Base-by-base conservation (phyloP, 2,329 filamentous ascomycete genomes). In the Blastomyces percursus region DNA sequence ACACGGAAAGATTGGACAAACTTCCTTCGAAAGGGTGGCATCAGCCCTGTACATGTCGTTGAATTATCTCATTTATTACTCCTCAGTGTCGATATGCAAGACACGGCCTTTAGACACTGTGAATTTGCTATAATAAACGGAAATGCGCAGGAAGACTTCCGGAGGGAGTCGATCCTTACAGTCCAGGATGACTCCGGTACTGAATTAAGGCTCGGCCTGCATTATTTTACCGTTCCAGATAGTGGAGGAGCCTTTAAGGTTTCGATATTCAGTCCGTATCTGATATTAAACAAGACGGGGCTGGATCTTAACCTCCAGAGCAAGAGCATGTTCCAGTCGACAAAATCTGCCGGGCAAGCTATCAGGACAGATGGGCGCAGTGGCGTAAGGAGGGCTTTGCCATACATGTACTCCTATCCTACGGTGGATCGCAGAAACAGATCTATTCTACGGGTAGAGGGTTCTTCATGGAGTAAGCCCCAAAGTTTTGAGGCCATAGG, bases 1-100 rank as follows among this genome's bases (percentile, higher is more conserved):
- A 96, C 92, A 0, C 95, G 93, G 80, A 96, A 95, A 73, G 94
- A 99, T 73, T 99, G 94, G 94, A 95, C 91, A 4, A 99, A 99
- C 74, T 99, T 99, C 77, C 79, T 99, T 56, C 86, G 94, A 63
- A 97, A 96, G 75, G 94, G 95, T 32, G 95, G 95, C 16, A 88
- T 97, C 62, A 99, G 94, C 73, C 95, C 95, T 0, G 92, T 99
- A 0, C 94, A 99, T 72, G 92, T 97, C 11, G 93, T 97, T 21
- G 93, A 99, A 75, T 81, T 99, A 24, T 96, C 93, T 0, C 95
- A 97, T 75, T 81, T 99, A 9, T 81, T 99, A 2, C 81, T 99
- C 38, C 83, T 99, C 69, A 97, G 93, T 70, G 84, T 99, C 66
- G 92, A 97, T 70, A 90, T 99, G 86, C 91, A 99, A 76, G 94